Conservation (phyloP, 495 filamentous ascomycete genomes). For the Aspergillus conjunctus region DNA sequence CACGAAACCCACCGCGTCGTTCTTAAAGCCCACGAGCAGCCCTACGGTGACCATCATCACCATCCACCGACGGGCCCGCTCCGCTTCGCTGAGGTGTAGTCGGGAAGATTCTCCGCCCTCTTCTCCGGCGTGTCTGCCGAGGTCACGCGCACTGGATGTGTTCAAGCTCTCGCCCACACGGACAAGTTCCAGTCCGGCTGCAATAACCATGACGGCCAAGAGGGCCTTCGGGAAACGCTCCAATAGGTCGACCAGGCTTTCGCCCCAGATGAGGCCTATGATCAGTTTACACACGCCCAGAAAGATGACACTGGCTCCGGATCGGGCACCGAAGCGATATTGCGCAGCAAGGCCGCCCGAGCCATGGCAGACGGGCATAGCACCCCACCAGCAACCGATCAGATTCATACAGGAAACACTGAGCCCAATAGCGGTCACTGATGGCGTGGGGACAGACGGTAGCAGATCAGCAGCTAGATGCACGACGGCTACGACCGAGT, state of each 20-base stretch:
- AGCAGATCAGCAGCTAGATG: conserved; percentile 74
- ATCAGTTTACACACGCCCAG: conserved; percentile 75
- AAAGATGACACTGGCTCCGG: conserved; percentile 78
- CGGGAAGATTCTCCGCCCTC: conserved; percentile 33
- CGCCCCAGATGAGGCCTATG: conserved; percentile 72
- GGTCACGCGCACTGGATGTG: conserved; percentile 63
- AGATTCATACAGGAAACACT: conserved; percentile 85
- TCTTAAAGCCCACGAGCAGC: conserved; percentile 79
- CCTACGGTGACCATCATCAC: conserved; percentile 88
- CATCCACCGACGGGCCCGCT: conserved; percentile 71
- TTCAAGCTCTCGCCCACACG: conserved; percentile 83
- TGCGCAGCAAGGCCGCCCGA: conserved; percentile 89
- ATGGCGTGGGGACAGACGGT: conserved; percentile 64
- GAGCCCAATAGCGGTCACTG: conserved; percentile 71
- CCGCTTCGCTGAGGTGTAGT: conserved; percentile 55
- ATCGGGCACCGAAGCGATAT: conserved; percentile 86
- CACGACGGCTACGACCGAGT: conserved; percentile 84
- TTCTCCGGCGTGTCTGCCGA: conserved; percentile 37
- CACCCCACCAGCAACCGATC: conserved; percentile 83
- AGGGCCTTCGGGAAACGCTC: conserved; percentile 69
- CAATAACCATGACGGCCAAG: conserved; percentile 85
- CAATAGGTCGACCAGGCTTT: conserved; percentile 67
- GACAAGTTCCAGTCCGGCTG: conserved; percentile 81
- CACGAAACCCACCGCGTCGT: conserved; percentile 83
- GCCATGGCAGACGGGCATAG: conserved; percentile 95